These are phyloP conservation scores for Aspergillus persii DNA, from an alignment of 2,329 filamentous ascomycete genomes.

Conservation along the genomic window DNA sequence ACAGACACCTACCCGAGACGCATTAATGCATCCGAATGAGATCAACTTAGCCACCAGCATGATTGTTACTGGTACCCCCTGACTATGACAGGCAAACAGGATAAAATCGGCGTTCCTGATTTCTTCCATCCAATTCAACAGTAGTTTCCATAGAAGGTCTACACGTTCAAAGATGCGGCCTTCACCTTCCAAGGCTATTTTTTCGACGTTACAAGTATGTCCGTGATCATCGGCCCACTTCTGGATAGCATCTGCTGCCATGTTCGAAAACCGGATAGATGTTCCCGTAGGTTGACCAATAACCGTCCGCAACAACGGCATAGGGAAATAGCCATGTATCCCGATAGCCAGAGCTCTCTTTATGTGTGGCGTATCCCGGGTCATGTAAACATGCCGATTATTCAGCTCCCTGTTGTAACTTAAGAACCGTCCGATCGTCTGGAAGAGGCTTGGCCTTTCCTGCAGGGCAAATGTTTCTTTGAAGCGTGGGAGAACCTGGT, in stretches of 20 bases:
- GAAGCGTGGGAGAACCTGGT: slow-evolving; percentile 50
- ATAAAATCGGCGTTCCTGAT: slow-evolving; percentile 86
- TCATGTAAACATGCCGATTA: slow-evolving; percentile 69
- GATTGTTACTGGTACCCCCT: slow-evolving; percentile 89
- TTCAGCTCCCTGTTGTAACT: slow-evolving; percentile 56
- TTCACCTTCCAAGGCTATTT: slow-evolving; percentile 91
- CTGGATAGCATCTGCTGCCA: slow-evolving; percentile 78
- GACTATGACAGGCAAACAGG: slow-evolving; percentile 88
- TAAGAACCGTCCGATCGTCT: slow-evolving; percentile 48
- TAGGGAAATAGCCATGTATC: slow-evolving; percentile 91
- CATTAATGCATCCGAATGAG: slow-evolving; percentile 77
- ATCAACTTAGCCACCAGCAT: slow-evolving; percentile 93
- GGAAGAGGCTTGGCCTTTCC: slow-evolving; percentile 63
- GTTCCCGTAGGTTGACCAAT: slow-evolving; percentile 95
- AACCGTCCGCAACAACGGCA: slow-evolving; percentile 79
- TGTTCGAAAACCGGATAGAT: slow-evolving; percentile 86
- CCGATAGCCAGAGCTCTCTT: slow-evolving; percentile 89
- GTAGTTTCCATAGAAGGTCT: slow-evolving; percentile 87
- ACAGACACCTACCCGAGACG: slow-evolving; percentile 78
- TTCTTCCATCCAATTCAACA: slow-evolving; percentile 92
- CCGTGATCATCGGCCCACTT: slow-evolving; percentile 75
- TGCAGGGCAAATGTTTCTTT: slow-evolving; percentile 46
- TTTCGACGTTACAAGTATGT: slow-evolving; percentile 80
- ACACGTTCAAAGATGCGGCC: slow-evolving; percentile 87
- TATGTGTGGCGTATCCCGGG: slow-evolving; percentile 67